These are phyloP conservation scores for Talaromyces sp. DNA, from an alignment of 2,329 filamentous ascomycete genomes.

Conservation along the genomic window DNA sequence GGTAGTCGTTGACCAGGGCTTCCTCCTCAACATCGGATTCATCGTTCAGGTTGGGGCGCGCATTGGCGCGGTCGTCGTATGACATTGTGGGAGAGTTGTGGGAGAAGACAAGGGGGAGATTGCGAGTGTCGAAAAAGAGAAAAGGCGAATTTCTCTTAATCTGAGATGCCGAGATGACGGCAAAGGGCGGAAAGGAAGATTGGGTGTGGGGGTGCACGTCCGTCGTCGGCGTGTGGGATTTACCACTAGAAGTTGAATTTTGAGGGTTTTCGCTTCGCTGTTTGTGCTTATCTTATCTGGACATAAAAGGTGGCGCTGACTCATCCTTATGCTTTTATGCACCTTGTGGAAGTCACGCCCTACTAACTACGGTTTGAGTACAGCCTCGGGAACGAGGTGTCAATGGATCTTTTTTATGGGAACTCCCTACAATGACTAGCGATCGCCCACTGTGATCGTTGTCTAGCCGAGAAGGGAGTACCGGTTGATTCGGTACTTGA, in stretches of 20 bases:
- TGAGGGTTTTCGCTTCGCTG: conserved; percentile 49
- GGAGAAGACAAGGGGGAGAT: conserved; percentile 11
- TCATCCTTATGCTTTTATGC: conserved; percentile 22
- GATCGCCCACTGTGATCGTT: too few species aligned
- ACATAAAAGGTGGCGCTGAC: conserved; percentile 31
- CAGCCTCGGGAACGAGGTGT: too few species aligned
- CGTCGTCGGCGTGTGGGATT: conserved; percentile 43
- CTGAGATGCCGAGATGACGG: conserved; percentile 23
- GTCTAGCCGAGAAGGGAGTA: too few species aligned
- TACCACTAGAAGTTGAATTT: conserved; percentile 45
- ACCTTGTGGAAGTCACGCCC: too few species aligned
- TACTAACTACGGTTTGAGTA: too few species aligned
- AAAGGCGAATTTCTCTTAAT: conserved; percentile 14
- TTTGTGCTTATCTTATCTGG: conserved; percentile 52
- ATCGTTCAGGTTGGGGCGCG: conserved; percentile 59
- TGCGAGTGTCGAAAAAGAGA: conserved; percentile 11
- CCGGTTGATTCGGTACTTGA: too few species aligned
- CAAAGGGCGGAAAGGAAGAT: conserved; percentile 21
- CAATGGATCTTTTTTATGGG: too few species aligned
- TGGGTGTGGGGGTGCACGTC: conserved; percentile 25
- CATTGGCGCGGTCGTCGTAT: conserved; percentile 48
- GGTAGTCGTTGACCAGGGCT: conserved; percentile 91
- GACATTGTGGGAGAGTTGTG: conserved; percentile 42
- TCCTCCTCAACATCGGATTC: conserved; percentile 97
- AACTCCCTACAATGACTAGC: too few species aligned